Conservation (phyloP, 805 yeast genomes). For the Lipomyces anomalus region DNA sequence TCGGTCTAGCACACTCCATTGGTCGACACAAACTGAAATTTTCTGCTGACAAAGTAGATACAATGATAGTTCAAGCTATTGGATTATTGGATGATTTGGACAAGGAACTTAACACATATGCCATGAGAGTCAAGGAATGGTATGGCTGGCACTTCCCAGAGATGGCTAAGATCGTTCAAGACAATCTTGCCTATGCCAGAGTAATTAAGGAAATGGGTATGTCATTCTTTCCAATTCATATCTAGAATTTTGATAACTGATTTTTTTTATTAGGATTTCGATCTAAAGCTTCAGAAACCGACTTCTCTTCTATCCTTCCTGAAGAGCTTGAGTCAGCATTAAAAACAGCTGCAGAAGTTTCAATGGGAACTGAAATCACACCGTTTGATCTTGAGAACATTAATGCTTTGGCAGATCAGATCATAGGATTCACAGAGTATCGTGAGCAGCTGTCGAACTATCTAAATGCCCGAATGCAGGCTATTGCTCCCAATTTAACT, state of each 20-base stretch:
- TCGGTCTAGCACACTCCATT: constrained; percentile 96
- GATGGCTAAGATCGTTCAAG: constrained; percentile 93
- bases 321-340: constrained; percentile 90
- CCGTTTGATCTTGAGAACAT: constrained; percentile 83
- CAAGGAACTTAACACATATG: constrained; percentile 95
- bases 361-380: constrained; percentile 99
- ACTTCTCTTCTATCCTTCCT: constrained; percentile 82
- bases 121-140: constrained; percentile 99
- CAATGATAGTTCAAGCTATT: constrained; percentile 98
- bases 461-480: constrained; percentile 91
- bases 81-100: constrained; percentile 94
- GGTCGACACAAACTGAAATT: constrained; percentile 98
- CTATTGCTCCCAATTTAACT: constrained; percentile 96
- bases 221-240: no score
- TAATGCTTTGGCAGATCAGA: constrained; percentile 87
- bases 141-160: constrained; percentile 99
- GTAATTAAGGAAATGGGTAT: constrained; percentile 93
- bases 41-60: constrained; percentile 96
- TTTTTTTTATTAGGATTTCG: no score
- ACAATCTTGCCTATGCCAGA: constrained; percentile 94
- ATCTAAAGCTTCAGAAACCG: constrained; percentile 84
- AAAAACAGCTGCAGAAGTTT: constrained; percentile 94
- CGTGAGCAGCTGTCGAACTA: constrained; percentile 93
- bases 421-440: constrained; percentile 91
- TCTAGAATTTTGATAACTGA: no score